Conservation (phyloP, 768 basidiomycete species). For the Coprinellus micaceus region DNA sequence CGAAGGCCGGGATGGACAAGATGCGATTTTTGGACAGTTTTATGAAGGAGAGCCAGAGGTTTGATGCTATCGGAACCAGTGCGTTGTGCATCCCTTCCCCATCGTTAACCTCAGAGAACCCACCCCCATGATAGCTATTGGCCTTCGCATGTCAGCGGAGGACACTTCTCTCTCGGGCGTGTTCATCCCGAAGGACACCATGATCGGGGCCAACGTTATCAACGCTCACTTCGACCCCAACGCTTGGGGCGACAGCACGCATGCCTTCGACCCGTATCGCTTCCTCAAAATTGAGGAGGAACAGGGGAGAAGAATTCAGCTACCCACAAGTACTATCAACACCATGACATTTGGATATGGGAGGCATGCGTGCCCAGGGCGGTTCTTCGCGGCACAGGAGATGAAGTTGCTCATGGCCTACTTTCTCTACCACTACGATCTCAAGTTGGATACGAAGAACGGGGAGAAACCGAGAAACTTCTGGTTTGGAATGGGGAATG, state of each 20-base stretch:
- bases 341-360: constrained; percentile 36
- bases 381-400: constrained; percentile 14
- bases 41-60: constrained; percentile 13
- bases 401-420: constrained; percentile 13
- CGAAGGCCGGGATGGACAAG: constrained; percentile 10
- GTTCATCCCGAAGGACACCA: constrained; percentile 33
- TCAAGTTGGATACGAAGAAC: constrained; percentile 9
- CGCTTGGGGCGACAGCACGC: constrained; percentile 29
- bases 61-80: constrained; percentile 10
- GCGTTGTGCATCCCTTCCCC: neutral
- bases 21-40: constrained; percentile 13
- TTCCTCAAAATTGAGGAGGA: constrained; percentile 28
- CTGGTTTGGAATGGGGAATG: constrained; percentile 6
- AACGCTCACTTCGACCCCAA: constrained; percentile 27
- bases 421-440: constrained; percentile 10
- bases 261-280: constrained; percentile 40
- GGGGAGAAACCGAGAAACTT: constrained; percentile 6
- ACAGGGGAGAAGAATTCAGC: constrained; percentile 19
- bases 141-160: constrained; percentile 30
- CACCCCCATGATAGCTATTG: constrained; percentile 11
- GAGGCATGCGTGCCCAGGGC: constrained; percentile 27
- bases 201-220: constrained; percentile 25
- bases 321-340: constrained; percentile 24
- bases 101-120: no score
- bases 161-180: constrained; percentile 44